Base-by-base conservation (phyloP, 805 yeast species). In the Kluyveromyces wickerhamii region DNA sequence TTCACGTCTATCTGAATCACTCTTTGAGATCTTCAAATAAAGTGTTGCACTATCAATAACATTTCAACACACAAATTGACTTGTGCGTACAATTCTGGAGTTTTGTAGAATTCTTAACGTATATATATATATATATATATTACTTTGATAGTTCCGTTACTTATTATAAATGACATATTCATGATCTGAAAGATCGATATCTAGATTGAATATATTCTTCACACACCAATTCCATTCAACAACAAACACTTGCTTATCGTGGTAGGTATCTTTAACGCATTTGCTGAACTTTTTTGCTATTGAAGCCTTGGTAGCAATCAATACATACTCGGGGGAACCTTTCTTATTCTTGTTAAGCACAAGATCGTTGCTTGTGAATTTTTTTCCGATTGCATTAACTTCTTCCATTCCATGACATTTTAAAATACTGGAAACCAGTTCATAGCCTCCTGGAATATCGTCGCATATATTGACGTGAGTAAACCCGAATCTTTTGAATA, bases 141-240 rank as follows among this genome's bases (percentile, higher is more conserved):
- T n/a, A n/a, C n/a, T n/a, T n/a, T n/a, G n/a, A n/a, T n/a, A n/a
- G n/a, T 9, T 24, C 27, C 15, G 13, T 30, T 22, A 35, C 26
- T 25, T 31, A 21, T 34, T 22, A 27, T 29, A 40, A 8, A 41
- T 37, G n/a, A 42, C 38, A 18, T 32, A 41, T 17, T 37, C 32
- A 23, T 26, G 27, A 11, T 19, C 22, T 7, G 20, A 14, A 4
- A 34, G 15, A 19, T 41, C 38, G 6, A 44, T 46, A 3, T 52
- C 49, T 13, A 55, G 42, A 5, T 34, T 41, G 30, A 57, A 51
- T 14, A 58, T 48, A 26, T 46, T 40, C 15, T 51, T 38, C 8
- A 57, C 57, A 26, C 55, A 48, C 59, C 60, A 57, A 26, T 58
- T 47, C 63, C 63, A 58, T 27, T 54, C 56, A 3, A 57, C 55